A percentile compares a stretch with the other conserved stretches of the same genome.
Evolutionary conservation across 31 red algal genomes (phyloP).

Genomic region (Endocladia muricata): DNA sequence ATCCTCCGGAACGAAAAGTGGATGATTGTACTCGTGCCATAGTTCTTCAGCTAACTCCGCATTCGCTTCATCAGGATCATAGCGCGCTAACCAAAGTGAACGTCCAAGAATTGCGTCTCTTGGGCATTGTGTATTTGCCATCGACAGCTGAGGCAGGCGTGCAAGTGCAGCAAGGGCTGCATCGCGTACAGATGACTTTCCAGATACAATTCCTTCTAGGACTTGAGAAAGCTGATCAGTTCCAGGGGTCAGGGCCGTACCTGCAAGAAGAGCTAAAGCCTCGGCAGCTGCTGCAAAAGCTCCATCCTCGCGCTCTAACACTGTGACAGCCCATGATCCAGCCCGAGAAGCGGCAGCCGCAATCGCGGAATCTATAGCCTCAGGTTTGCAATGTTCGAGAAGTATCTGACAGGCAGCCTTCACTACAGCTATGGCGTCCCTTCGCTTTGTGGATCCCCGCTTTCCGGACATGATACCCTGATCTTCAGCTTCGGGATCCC

Average conservation of each 20-base stretch:
- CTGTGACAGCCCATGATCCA: conserved; percentile 59
- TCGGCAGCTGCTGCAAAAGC: conserved; percentile 76
- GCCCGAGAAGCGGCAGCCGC: conserved; percentile 58
- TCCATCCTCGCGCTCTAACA: conserved; percentile 79
- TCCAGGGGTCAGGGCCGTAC: conserved; percentile 52
- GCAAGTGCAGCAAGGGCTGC: conserved; percentile 60
- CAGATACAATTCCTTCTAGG: conserved; percentile 78
- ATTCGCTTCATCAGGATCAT: conserved; percentile 81
- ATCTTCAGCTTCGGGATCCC: conserved; percentile 1
- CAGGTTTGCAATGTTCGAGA: conserved; percentile 59
- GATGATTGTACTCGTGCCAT: conserved; percentile 75
- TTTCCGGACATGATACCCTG: conserved; percentile 19
- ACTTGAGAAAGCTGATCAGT: conserved; percentile 57
- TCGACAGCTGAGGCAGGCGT: conserved; percentile 56
- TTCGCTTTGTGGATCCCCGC: conserved; percentile 21
- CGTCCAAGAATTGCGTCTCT: conserved; percentile 62
- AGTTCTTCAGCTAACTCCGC: conserved; percentile 61
- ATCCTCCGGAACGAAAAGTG: conserved; percentile 47
- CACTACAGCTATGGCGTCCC: conserved; percentile 44
- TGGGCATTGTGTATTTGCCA: conserved; percentile 31
- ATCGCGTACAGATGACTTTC: conserved; percentile 86
- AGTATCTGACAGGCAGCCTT: conserved; percentile 58
- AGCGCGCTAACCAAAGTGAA: conserved; percentile 64
- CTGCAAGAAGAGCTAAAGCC: conserved; percentile 48
- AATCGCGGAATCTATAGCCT: conserved; percentile 71